Evolutionary conservation across 805 yeast species (phyloP).

Genomic region (Ogataea sp.): DNA sequence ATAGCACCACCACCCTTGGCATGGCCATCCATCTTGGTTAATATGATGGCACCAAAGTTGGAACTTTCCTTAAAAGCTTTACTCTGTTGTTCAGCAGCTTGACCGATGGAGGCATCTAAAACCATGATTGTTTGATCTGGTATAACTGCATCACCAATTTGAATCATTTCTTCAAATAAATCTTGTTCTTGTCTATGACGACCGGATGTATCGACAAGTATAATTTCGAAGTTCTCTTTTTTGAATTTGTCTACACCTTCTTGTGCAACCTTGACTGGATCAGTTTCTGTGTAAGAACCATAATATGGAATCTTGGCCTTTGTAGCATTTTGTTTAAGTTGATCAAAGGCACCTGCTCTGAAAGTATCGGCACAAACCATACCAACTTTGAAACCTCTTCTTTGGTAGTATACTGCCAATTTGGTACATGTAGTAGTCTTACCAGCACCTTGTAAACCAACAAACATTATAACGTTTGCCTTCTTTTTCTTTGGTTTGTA

Average conservation of each 20-base stretch:
- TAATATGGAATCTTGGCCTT: slow-evolving; percentile 90
- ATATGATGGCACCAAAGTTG: slow-evolving; percentile 88
- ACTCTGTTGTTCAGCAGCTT: slow-evolving; percentile 94
- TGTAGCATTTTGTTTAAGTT: slow-evolving; percentile 93
- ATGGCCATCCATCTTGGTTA: slow-evolving; percentile 97
- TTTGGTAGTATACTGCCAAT: slow-evolving; percentile 87
- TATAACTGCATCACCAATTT: slow-evolving; percentile 75
- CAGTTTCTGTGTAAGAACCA: slow-evolving; percentile 93
- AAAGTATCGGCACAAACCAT: slow-evolving; percentile 98
- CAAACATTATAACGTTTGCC: slow-evolving; percentile 86
- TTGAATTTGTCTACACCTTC: slow-evolving; percentile 91
- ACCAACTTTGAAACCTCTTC: slow-evolving; percentile 91
- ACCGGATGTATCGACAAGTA: slow-evolving; percentile 96
- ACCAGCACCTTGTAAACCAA: slow-evolving; percentile 98
- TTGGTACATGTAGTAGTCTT: slow-evolving; percentile 97
- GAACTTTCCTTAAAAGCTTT: slow-evolving; percentile 89
- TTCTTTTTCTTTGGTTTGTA: slow-evolving; percentile 84
- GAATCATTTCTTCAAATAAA: slow-evolving; percentile 89
- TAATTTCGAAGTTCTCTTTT: slow-evolving; percentile 84
- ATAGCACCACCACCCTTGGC: slow-evolving; percentile 99
- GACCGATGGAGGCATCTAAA: slow-evolving; percentile 95
- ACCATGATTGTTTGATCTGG: slow-evolving; percentile 99
- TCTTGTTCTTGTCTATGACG: slow-evolving; percentile 94
- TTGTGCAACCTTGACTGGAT: slow-evolving; percentile 85
- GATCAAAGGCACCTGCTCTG: slow-evolving; percentile 99